These are phyloP conservation scores for Parietichytrium sp. DNA, from an alignment of 108 stramenopile species.

Conservation along the genomic window DNA sequence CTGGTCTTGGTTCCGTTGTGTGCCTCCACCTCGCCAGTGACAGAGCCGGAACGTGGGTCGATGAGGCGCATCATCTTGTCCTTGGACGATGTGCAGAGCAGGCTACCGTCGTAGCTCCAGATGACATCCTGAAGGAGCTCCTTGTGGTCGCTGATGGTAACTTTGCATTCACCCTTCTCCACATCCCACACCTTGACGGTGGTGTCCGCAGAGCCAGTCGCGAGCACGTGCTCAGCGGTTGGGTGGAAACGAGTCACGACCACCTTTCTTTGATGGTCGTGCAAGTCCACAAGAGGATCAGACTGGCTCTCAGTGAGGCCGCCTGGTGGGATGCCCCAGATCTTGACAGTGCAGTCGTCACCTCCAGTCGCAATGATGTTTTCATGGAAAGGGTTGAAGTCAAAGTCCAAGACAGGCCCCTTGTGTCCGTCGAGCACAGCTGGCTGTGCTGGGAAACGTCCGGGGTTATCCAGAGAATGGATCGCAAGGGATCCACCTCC, in stretches of 20 bases:
- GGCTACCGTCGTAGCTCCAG: conserved; percentile 87
- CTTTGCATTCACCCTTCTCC: conserved; percentile 71
- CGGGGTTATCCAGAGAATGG: conserved; percentile 77
- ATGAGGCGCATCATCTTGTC: conserved; percentile 88
- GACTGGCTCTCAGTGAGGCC: conserved; percentile 77
- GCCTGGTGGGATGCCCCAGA: conserved; percentile 94
- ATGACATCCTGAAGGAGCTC: conserved; percentile 90
- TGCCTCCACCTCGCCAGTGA: conserved; percentile 61
- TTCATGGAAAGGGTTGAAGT: conserved; percentile 98
- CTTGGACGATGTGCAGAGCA: conserved; percentile 83
- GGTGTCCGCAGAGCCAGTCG: conserved; percentile 74
- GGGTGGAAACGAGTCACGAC: conserved; percentile 88
- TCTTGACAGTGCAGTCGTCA: conserved; percentile 84
- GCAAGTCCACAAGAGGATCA: conserved; percentile 79
- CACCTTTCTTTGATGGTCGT: conserved; percentile 87
- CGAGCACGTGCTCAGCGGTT: conserved; percentile 83
- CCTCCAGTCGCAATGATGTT: conserved; percentile 84
- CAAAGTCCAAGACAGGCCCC: conserved; percentile 87
- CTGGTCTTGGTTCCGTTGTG: conserved; percentile 89
- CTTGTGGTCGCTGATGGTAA: conserved; percentile 58
- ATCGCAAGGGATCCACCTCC: conserved; percentile 92
- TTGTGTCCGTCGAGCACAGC: conserved; percentile 87
- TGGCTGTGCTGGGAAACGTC: conserved; percentile 72
- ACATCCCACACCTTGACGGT: conserved; percentile 98
- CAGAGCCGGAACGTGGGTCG: conserved; percentile 74